Evolutionary conservation across 1,284 basidiomycete genomes (phyloP).

Genomic region (Ustilago shanxiensis): DNA sequence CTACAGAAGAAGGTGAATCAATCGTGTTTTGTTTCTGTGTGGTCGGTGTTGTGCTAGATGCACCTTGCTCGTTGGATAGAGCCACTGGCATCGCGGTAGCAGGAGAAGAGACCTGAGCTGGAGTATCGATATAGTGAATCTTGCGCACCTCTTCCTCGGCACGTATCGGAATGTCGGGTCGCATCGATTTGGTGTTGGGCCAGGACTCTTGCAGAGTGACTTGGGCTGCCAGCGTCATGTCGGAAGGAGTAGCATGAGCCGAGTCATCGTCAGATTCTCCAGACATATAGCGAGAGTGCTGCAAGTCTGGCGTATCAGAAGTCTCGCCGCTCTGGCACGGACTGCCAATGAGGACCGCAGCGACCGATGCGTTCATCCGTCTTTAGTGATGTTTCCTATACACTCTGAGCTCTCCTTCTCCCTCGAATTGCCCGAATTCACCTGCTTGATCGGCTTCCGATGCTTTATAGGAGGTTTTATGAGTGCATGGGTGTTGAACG

Average conservation of each 20-base stretch:
- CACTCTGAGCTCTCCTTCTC: background rate
- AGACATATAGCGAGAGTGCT: constrained; percentile 25
- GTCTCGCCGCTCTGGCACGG: constrained; percentile 9
- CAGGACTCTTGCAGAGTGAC: constrained; percentile 10
- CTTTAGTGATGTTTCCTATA: background rate
- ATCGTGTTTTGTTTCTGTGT: background rate
- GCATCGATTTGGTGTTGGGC: constrained; percentile 11
- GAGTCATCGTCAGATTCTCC: constrained; percentile 53
- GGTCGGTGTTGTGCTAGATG: background rate
- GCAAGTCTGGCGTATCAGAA: constrained; percentile 36
- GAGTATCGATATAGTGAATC: constrained; percentile 50
- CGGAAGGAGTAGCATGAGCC: constrained; percentile 37
- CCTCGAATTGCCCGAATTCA: background rate
- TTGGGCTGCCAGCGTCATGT: constrained; percentile 23
- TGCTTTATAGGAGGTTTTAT: background rate
- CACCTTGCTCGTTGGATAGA: background rate
- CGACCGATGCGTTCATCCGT: constrained; percentile 27
- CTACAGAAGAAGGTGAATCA: background rate
- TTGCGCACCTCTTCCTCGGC: constrained; percentile 38
- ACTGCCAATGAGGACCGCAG: constrained; percentile 4
- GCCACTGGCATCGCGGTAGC: background rate
- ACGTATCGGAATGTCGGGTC: constrained; percentile 1
- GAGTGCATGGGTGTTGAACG: background rate
- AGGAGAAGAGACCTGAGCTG: constrained; percentile 3
- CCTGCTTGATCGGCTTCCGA: background rate